Percentiles rank a stretch among this genome's conserved stretches.
Evolutionary conservation across 78 protist genomes (phyloP).

Genomic region (Dictyostelium citrinum): DNA sequence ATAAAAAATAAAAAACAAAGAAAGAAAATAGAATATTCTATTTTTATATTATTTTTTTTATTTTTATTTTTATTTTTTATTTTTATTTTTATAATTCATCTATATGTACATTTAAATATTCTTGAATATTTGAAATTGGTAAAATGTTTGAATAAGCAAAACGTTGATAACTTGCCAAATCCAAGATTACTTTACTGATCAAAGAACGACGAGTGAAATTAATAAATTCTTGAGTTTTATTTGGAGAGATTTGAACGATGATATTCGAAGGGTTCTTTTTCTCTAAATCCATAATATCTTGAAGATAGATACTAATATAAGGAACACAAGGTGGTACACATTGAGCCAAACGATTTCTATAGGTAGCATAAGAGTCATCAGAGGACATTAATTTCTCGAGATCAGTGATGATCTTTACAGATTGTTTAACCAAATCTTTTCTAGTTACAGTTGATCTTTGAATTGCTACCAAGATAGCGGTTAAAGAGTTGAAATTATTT

Average conservation of each 20-base stretch:
- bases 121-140: constrained; percentile 17
- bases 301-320: constrained; percentile 61
- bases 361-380: not conserved
- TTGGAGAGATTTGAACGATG: not conserved
- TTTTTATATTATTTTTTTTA: not conserved
- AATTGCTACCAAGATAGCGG: not conserved
- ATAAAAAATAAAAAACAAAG: too few species aligned
- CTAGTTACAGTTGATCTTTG: not conserved
- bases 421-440: constrained; percentile 5
- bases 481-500: constrained; percentile 58
- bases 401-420: not conserved
- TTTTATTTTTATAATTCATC: not conserved
- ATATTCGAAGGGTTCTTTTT: constrained; percentile 14
- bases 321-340: constrained; percentile 62
- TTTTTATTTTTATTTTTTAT: not conserved
- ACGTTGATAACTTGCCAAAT: not conserved
- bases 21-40: too few species aligned
- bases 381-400: not conserved
- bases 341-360: not conserved
- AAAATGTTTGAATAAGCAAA: not conserved
- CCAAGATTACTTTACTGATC: not conserved
- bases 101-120: constrained; percentile 10
- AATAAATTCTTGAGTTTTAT: not conserved
- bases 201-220: constrained; percentile 8
- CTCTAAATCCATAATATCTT: constrained; percentile 39